Evolutionary conservation across 768 basidiomycete species (phyloP), one percentile per base, ranked within the genome.

Genomic region (Tephrocybe sp.): DNA sequence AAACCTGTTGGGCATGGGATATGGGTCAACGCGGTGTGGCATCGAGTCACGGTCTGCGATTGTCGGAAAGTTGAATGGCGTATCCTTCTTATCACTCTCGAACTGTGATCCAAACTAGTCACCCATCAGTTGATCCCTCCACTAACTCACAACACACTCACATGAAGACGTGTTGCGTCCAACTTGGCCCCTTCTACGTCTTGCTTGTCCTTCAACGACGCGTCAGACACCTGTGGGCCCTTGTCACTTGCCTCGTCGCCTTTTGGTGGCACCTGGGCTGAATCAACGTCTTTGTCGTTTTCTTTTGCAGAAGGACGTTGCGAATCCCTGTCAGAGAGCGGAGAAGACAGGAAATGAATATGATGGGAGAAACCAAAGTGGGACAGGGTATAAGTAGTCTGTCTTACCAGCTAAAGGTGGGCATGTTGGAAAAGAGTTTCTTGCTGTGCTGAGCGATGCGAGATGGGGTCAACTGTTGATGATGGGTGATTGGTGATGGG

Each of bases 21-120:
- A 57, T 14, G 66, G 62, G 47, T 65, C 65, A 52, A 82, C 76
- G 26, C 79, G 74, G 61, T 75, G 77, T 40, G 81, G 79, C 80
- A 81, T 82, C 53, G 68, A 57, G 26, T 26, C 26, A 14, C 55
- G 42, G 42, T 55, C 55, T 50, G 52, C 59, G 43, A 51, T 36
- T 34, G 60, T 43, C 11, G 52, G 46, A 44, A 53, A 53, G 16
- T 53, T 53, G 48, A 53, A 53, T 20, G 46, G 17, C 30, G 47
- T 20, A 19, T 49, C 52, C 47, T 53, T 53, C 39, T 47, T 52
- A 42, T 52, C 51, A 45, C 39, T 32, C 63, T 67, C 62, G 60
- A 63, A 53, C 49, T 55, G 55, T 66, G 64, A 62, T 65, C 63
- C 51, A 59, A 69, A 68, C 70, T 74, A 48, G 54, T 53, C 51